Evolutionary conservation across 176 grass and related monocot genomes (phyloP), one percentile per base, ranked within the genome.

Genomic region (Aegilops umbellulata): DNA sequence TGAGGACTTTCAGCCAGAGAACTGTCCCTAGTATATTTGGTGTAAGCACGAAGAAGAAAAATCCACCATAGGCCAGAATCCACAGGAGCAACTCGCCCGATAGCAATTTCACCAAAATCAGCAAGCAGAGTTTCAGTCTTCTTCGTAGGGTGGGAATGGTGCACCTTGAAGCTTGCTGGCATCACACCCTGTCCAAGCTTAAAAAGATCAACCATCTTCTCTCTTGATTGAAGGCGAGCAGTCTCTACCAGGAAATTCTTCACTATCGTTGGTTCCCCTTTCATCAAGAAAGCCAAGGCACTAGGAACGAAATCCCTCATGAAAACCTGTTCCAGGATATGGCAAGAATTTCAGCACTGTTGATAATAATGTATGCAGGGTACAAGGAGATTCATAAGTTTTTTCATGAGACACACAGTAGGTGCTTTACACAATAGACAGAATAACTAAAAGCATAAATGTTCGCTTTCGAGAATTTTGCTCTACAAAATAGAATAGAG

Each of bases 21-120:
- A 80, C 79, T 86, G 70, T 97, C 95, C 70, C 85, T 81, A 53
- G 95, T 97, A 12, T 57, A 90, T 85, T 25, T 88, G 75, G 91
- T 95, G 65, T 97, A 97, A 76, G 95, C 95, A 86, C 77, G 87
- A 78, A 97, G 89, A 29, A 97, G 84, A 86, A 97, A 84, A 71
- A 97, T 97, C 95, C 95, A 97, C 95, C 95, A 97, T 88, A 97
- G 90, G 12, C 91, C 95, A 78, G 95, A 97, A 84, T 97, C 95
- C 38, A 97, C 89, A 68, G 95, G 95, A 34, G 95, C 93, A 87
- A 97, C 95, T 76, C 95, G 89, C 49, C 95, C 95, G 51, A 97
- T 97, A 16, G 95, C 95, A 82, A 83, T 97, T 84, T 91, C 95
- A 32, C 95, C 95, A 82, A 97, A 97, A 91, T 97, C 95, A 86